Evolutionary conservation across 2,329 filamentous ascomycete species (phyloP), one percentile per base, ranked within the genome.

Genomic region (Pyrenophora seminiperda): DNA sequence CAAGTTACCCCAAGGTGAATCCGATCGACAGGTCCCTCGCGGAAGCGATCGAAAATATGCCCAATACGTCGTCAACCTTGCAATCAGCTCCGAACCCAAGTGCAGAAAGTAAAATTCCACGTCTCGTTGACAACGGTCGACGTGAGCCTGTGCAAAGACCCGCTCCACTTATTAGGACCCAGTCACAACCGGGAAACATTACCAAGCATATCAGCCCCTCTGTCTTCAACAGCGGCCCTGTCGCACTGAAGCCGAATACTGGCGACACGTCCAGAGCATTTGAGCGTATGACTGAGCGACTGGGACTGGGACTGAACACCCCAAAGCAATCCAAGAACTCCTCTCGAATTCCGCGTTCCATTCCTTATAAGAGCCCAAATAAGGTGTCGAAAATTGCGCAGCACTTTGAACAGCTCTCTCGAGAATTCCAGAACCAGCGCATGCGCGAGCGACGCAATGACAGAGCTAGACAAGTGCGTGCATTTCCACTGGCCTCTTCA

Each of bases 391-490:
- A 87, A n/a, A 80, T 99, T 41, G 91, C 94, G 14, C 90, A 90
- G 62, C 94, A 97, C 71, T 97, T 99, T 68, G 95, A 99, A 73
- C 92, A 97, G 71, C 80, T 99, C 48, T 97, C 91, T 62, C 87
- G 92, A 18, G 95, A 99, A 67, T 99, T 99, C 61, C 91, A 97
- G 68, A 96, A 93, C 64, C 93, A 99, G 74, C 84, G 94, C 36
- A 83, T 95, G 60, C 87, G 89, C 40, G 93, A 97, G 71, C 85
- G 90, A 58, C 88, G 90, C 51, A 89, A 90, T 19, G 89, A 90
- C 37, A 91, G 87, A 66, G 86, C 88, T 67, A 82, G 84, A 34
- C 83, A 85, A 70, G 90, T 90, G 11, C 84, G 92, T 54, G 90
- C 91, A 1, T 93, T 93, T 69, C 93, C 94, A 15, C 84, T 94